phyloP scores from a whole-genome alignment of 2,329 filamentous ascomycete species.

The Fusarium cyanostomum region DNA sequence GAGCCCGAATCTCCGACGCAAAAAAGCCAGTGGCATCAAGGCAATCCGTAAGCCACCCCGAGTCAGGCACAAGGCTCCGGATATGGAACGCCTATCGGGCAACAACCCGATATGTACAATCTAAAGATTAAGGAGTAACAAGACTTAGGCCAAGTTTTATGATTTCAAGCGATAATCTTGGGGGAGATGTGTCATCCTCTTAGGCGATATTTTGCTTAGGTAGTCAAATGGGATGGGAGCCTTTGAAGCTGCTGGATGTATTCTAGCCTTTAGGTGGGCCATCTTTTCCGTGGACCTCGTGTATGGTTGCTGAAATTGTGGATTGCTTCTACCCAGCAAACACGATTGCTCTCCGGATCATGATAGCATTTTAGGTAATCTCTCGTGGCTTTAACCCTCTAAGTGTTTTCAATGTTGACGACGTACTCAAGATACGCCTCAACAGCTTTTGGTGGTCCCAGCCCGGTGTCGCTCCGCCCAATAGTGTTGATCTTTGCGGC shows the following conservation, averaged over 20 bases:
- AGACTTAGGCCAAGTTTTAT: neutral
- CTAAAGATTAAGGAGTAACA: no score
- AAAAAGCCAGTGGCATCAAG: slow-evolving; percentile 13
- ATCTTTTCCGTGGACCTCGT: no score
- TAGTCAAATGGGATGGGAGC: no score
- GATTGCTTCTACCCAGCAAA: no score
- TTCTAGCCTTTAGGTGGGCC: no score
- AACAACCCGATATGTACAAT: no score
- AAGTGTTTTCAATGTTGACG: slow-evolving; percentile 15
- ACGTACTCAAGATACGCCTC: slow-evolving; percentile 18
- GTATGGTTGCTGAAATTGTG: no score
- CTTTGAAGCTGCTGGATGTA: no score
- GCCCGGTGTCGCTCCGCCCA: slow-evolving; percentile 24
- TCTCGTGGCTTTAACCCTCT: neutral
- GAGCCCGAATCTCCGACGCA: slow-evolving; percentile 25
- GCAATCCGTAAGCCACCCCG: slow-evolving; percentile 15
- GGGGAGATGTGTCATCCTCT: no score
- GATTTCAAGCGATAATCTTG: neutral
- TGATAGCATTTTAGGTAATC: neutral
- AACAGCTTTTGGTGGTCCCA: slow-evolving; percentile 27
- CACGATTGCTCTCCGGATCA: no score
- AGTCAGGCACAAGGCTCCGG: neutral
- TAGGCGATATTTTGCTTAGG: no score
- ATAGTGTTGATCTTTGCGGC: slow-evolving; percentile 28
- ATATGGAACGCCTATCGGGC: no score